A percentile compares a stretch with the other conserved stretches of the same genome.
phyloP scores from a whole-genome alignment of 2,329 filamentous ascomycete genomes.

The Colletotrichum somersetense region DNA sequence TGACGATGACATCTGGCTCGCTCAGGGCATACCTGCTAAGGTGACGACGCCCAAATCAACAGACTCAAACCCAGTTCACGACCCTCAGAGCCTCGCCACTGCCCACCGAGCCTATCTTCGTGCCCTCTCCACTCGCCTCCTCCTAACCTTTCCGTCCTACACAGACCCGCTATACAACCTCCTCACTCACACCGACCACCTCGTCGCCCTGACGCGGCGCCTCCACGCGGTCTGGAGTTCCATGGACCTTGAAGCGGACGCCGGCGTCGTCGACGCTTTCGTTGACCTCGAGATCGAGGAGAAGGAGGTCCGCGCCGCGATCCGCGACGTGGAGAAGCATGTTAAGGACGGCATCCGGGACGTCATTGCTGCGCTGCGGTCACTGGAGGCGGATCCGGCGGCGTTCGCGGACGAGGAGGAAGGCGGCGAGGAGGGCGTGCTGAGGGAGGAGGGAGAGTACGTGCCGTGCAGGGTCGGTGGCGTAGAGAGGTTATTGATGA shows the following conservation, averaged over 20 bases:
- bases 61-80: conserved; percentile 63
- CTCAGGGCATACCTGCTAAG: conserved; percentile 43
- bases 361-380: conserved; percentile 69
- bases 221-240: conserved; percentile 82
- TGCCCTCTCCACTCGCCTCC: conserved; percentile 73
- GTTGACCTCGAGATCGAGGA: conserved; percentile 81
- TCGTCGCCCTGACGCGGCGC: conserved; percentile 81
- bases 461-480: conserved; percentile 80
- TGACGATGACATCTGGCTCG: conserved; percentile 58
- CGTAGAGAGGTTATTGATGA: conserved; percentile 90
- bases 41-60: conserved; percentile 42
- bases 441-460: conserved; percentile 66
- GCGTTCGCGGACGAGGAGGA: conserved; percentile 61
- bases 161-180: conserved; percentile 75
- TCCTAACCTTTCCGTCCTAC: conserved; percentile 74
- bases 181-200: conserved; percentile 81
- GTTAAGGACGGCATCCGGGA: conserved; percentile 77
- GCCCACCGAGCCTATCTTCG: conserved; percentile 84
- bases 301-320: conserved; percentile 71
- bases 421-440: conserved; percentile 45
- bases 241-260: conserved; percentile 84
- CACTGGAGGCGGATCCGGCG: conserved; percentile 58
- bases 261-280: conserved; percentile 83
- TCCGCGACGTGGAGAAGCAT: conserved; percentile 72
- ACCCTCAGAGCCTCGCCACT: conserved; percentile 85